Evolutionary conservation across 139 green algal species (phyloP).

Genomic region (Chlamydomonas schloesseri): DNA sequence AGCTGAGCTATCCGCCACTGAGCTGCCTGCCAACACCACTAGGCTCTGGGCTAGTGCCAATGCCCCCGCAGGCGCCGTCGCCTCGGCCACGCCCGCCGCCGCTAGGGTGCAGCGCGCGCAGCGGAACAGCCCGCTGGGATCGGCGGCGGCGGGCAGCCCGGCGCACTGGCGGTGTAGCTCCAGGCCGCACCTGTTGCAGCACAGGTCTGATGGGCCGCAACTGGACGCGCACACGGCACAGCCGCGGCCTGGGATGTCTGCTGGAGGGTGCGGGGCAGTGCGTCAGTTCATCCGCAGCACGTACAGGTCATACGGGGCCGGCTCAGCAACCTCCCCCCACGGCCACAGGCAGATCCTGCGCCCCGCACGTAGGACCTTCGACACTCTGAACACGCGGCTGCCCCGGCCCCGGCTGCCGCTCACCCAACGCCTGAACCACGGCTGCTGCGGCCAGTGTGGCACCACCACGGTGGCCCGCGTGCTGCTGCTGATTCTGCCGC

Average conservation of each 20-base stretch:
- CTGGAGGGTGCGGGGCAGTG: too few relatives aligned
- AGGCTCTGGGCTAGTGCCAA: neutral
- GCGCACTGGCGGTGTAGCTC: neutral
- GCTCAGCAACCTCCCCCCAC: neutral
- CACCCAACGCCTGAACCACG: slow-evolving; percentile 12
- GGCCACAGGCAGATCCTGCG: neutral
- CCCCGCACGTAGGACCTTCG: neutral
- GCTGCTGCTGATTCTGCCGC: neutral
- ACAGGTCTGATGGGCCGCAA: neutral
- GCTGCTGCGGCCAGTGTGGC: neutral
- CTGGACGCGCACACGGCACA: neutral
- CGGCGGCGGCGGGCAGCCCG: neutral
- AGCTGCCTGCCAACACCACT: neutral
- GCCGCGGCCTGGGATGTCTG: too few relatives aligned
- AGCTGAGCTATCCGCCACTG: neutral
- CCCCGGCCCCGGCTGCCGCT: neutral
- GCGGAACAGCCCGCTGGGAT: neutral
- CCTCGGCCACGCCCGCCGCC: neutral
- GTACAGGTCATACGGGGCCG: neutral
- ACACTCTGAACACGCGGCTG: neutral
- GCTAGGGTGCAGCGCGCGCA: neutral
- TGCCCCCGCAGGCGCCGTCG: neutral
- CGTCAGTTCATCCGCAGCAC: neutral
- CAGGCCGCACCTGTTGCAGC: neutral
- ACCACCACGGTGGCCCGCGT: slow-evolving; percentile 30